Percentiles rank a stretch among this genome's conserved stretches.
Conservation (phyloP, 2,329 filamentous ascomycete species). For the Botryotinia narcissicola region DNA sequence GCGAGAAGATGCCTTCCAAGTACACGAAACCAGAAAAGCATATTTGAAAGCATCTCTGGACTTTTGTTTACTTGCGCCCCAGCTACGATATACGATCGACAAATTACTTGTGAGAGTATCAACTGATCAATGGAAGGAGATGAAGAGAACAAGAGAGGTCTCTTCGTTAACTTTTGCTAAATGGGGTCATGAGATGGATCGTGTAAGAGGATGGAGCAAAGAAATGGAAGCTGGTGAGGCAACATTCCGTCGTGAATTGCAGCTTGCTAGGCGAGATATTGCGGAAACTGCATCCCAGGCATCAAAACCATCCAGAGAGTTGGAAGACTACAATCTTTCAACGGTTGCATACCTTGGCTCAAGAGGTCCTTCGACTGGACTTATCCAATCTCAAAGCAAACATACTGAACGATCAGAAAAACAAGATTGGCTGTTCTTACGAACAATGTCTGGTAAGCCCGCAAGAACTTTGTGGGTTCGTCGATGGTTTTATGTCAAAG, state of each 20-base stretch:
- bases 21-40: slow-evolving; percentile 86
- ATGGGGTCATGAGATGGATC: slow-evolving; percentile 79
- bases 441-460: slow-evolving; percentile 81
- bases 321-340: slow-evolving; percentile 88
- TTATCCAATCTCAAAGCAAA: slow-evolving; percentile 49
- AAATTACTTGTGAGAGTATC: slow-evolving; percentile 82
- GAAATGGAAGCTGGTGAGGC: slow-evolving; percentile 92
- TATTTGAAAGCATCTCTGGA: slow-evolving; percentile 94
- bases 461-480: slow-evolving; percentile 86
- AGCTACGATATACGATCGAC: slow-evolving; percentile 80
- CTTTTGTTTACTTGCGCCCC: slow-evolving; percentile 83
- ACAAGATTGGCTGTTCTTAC: slow-evolving; percentile 90
- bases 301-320: slow-evolving; percentile 79
- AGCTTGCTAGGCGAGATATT: slow-evolving; percentile 75
- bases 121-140: slow-evolving; percentile 83
- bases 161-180: slow-evolving; percentile 60
- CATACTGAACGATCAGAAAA: slow-evolving; percentile 62
- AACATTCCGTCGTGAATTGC: slow-evolving; percentile 77
- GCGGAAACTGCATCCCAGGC: slow-evolving; percentile 70
- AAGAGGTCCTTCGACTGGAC: slow-evolving; percentile 58
- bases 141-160: slow-evolving; percentile 68
- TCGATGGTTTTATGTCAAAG: slow-evolving; percentile 93
- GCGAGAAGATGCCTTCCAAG: slow-evolving; percentile 90
- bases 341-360: slow-evolving; percentile 85
- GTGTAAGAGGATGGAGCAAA: slow-evolving; percentile 86